Evolutionary conservation across 305 asterid species (phyloP).

Genomic region (Solanum hybrid): DNA sequence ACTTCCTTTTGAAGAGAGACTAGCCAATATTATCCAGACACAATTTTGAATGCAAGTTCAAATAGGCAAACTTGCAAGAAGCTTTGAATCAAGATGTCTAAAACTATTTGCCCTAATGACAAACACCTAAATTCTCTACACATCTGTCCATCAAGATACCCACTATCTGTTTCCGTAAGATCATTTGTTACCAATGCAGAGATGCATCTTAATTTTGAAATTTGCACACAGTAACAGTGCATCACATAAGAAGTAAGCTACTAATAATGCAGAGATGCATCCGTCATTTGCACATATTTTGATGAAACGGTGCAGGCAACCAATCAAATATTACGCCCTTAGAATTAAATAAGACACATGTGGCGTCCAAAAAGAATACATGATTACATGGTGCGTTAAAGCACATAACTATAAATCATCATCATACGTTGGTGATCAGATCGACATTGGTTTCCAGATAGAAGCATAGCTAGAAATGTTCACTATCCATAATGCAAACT

Average conservation of each 20-base stretch:
- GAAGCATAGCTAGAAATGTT: neutral
- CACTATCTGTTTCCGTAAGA: neutral
- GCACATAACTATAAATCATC: neutral
- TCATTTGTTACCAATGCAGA: neutral
- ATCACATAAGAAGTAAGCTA: neutral
- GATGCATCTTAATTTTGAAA: neutral
- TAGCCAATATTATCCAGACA: neutral
- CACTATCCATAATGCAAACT: neutral
- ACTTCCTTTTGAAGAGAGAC: neutral
- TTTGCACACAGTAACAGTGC: neutral
- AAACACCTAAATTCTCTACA: neutral
- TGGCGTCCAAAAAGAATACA: neutral
- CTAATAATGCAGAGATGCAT: neutral
- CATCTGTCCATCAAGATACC: neutral
- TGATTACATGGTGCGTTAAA: neutral
- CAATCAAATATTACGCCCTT: neutral
- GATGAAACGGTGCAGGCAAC: neutral
- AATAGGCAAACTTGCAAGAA: neutral
- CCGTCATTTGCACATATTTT: neutral
- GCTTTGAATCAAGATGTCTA: neutral
- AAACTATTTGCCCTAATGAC: neutral
- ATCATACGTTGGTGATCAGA: neutral
- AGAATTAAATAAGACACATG: neutral
- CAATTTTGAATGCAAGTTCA: neutral
- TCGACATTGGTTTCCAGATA: neutral